These are phyloP conservation scores for Sodiomyces alkalinus DNA, from an alignment of 2,329 filamentous ascomycete species.

Conservation along the genomic window DNA sequence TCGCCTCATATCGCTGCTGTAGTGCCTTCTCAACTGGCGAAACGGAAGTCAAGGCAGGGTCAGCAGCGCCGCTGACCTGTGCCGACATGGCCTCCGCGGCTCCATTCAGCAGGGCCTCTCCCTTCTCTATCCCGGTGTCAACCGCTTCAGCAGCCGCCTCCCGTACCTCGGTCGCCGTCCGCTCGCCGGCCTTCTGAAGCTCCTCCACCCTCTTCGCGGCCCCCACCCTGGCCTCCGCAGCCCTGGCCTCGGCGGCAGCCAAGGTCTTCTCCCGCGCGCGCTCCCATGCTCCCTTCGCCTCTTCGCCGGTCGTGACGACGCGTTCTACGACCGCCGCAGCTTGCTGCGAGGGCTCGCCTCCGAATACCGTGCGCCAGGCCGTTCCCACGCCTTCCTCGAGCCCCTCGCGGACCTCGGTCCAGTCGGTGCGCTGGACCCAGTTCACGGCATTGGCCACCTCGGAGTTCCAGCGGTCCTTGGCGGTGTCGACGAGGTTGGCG, in stretches of 20 bases:
- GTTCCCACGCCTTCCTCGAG: conserved; percentile 33
- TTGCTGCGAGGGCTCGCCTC: conserved; percentile 12
- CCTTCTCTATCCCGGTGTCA: conserved; percentile 15
- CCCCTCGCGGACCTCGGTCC: conserved; percentile 44
- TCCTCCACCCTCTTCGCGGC: conserved; percentile 6
- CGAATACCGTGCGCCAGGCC: conserved; percentile 27
- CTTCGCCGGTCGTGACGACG: conserved; percentile 12
- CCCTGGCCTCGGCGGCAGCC: conserved; percentile 7
- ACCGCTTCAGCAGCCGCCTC: conserved; percentile 10
- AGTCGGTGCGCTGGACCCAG: conserved; percentile 52
- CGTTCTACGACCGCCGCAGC: conserved; percentile 23
- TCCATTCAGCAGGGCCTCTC: no score
- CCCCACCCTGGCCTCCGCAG: conserved; percentile 10
- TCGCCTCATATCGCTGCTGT: conserved; percentile 33
- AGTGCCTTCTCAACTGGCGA: conserved; percentile 32
- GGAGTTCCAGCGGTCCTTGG: conserved; percentile 66
- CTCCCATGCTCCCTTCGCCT: conserved; percentile 10
- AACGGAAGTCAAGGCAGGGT: conserved; percentile 11
- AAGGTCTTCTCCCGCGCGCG: conserved; percentile 9
- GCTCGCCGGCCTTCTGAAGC: conserved; percentile 3
- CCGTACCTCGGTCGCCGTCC: conserved; percentile 6
- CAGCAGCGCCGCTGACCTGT: conserved; percentile 12
- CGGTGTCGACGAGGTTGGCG: conserved; percentile 44
- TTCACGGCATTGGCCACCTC: conserved; percentile 53
- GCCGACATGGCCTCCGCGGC: conserved; percentile 20